Evolutionary conservation across 192 early-diverging fungal genomes (phyloP), one percentile per base, ranked within the genome.

Genomic region (Rhizophagus sp.): DNA sequence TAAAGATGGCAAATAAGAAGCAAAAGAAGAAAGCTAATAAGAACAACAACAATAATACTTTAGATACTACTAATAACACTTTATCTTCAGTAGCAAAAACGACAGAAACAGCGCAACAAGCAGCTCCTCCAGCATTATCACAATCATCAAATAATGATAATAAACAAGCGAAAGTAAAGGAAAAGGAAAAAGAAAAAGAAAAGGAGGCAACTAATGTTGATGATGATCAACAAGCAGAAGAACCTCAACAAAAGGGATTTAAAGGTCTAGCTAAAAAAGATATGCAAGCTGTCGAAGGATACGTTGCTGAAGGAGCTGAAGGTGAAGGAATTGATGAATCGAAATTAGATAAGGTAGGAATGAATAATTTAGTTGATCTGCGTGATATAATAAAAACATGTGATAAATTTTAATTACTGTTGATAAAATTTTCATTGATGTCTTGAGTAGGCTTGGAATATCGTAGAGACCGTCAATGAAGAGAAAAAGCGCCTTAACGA

Each of bases 211-310:
- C 52, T 41, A 24, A 63, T 34, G 74, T 85, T 11, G 82, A 79
- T 24, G 86, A 89, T 36, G 83, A 84, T 9, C 80, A 83, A 19
- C 80, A 84, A 57, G 87, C 84, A 33, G 81, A 88, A 41, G 72
- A 84, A 68, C 76, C 86, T 66, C 62, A 81, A 3, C 81, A 85
- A 44, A 88, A 83, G 62, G 89, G 89, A 17, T 79, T 83, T 61
- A 83, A 82, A 57, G 89, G 83, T 19, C 83, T 87, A 75, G 89
- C 89, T 41, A 87, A 84, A 83, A 87, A 88, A 27, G 89, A 88
- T 30, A 90, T 90, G 89, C 81, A 87, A 80, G 84, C 86, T 69
- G 88, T 90, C 63, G 80, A 86, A 0, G 86, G 85, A 41, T 83
- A 85, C 63, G 83, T 84, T 47, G 83, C 87, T 52, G 88, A 88